Conservation (phyloP, 495 filamentous ascomycete genomes). For the Aspergillus haitiensis region DNA sequence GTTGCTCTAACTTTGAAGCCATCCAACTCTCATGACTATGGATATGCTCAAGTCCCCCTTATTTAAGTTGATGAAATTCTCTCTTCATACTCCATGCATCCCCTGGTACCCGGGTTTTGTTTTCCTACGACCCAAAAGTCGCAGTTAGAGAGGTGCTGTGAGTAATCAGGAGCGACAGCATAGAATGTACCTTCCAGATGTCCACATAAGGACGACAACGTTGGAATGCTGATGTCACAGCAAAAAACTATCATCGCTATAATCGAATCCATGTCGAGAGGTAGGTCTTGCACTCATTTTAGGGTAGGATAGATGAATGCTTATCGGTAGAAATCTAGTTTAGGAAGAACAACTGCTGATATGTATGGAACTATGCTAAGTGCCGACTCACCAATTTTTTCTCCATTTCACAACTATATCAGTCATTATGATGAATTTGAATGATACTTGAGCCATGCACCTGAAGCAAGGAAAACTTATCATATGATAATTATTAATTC, state of each 20-base stretch:
- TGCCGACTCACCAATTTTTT: no score
- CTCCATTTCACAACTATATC: background rate
- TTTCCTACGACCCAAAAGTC: conserved; percentile 13
- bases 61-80: background rate
- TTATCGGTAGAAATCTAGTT: background rate
- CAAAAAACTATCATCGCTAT: conserved; percentile 45
- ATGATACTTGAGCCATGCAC: no score
- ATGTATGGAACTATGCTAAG: no score
- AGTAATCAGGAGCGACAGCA: conserved; percentile 3
- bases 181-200: conserved; percentile 15
- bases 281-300: background rate
- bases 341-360: background rate
- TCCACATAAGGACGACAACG: conserved; percentile 49
- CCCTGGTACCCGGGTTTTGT: conserved; percentile 2
- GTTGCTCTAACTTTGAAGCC: no score
- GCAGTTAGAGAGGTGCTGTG: conserved; percentile 8
- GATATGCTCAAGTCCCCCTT: no score
- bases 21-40: no score
- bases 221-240: conserved; percentile 46
- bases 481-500: no score
- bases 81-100: conserved; percentile 2
- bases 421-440: background rate
- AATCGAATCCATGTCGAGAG: conserved; percentile 16
- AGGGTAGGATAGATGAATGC: no score
- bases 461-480: no score